Evolutionary conservation across 129 eudicot species (phyloP), one percentile per base, ranked within the genome.

Genomic region (Heracleum sosnowskyi): DNA sequence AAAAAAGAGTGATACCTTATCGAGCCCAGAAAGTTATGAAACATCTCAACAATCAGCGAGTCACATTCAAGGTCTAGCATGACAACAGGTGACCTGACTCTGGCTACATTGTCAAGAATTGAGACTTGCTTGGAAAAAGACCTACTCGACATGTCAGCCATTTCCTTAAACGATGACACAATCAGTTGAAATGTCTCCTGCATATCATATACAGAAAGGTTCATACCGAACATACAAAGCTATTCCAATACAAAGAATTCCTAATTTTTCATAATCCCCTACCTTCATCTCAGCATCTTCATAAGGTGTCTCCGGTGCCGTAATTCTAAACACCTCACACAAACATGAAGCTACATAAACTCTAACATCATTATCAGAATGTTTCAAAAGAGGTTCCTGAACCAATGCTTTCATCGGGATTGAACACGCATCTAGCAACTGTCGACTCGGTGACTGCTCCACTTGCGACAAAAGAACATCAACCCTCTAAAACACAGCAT

Each of bases 61-160:
- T 96, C 97, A 78, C 96, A 96, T 82, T 92, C 97, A 51, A 96
- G 89, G 84, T 96, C 97, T 85, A 96, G 83, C 99, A 96, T 96
- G 77, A 96, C 86, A 62, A 96, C 97, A 81, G 95, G 92, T 49
- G 99, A 87, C 85, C 96, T 90, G 76, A 92, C 97, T 84, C 87
- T 96, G 37, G 96, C 87, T 76, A 96, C 95, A 15, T 92, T 96
- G 70, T 96, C 97, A 72, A 96, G 99, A 76, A 96, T 88, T 4
- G 86, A 47, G 62, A 84, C 87, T 79, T 90, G 86, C 83, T 87
- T 96, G 69, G 26, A 69, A 78, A 86, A 85, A 22, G 99, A 96
- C 44, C 91, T 86, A 80, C 97, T 90, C 76, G 93, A 85, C 83
- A 47, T 80, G 70, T 96, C 97, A 22, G 88, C 70, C 79, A 96